A percentile compares a stretch with the other conserved stretches of the same genome.
Conservation (phyloP, 148 eudicot species). For the Rheum nobile region DNA sequence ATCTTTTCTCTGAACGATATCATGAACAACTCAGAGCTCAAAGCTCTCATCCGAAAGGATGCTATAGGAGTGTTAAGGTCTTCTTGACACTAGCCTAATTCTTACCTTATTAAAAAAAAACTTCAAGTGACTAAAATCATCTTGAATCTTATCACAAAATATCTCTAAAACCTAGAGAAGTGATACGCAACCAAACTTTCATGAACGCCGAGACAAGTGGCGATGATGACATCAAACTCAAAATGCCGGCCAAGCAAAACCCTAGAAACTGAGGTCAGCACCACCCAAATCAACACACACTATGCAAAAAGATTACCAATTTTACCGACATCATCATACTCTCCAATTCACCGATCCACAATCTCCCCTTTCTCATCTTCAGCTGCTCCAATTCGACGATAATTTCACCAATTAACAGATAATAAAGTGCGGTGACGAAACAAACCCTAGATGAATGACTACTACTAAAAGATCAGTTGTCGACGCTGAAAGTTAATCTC, state of each 20-base stretch:
- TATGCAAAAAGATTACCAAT: slow-evolving; percentile 15
- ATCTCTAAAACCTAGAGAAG: slow-evolving; percentile 20
- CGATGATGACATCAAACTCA: slow-evolving; percentile 56
- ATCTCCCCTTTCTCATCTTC: slow-evolving; percentile 16
- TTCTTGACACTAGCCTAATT: no score
- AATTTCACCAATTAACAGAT: slow-evolving; percentile 19
- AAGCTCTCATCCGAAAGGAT: no score
- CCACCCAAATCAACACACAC: slow-evolving; percentile 35
- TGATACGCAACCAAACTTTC: slow-evolving; percentile 38
- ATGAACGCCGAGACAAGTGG: slow-evolving; percentile 47
- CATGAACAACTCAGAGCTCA: no score
- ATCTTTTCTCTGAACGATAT: no score
- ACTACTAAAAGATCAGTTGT: slow-evolving; percentile 80
- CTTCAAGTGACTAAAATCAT: background rate
- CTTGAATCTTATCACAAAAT: background rate
- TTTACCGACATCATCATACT: slow-evolving; percentile 11
- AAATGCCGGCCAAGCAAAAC: slow-evolving; percentile 78
- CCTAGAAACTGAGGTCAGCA: slow-evolving; percentile 48
- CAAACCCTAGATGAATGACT: slow-evolving; percentile 69
- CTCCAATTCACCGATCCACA: slow-evolving; percentile 21
- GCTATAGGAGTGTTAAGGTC: no score
- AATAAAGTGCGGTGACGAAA: slow-evolving; percentile 38
- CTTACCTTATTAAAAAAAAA: no score
- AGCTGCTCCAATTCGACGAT: slow-evolving; percentile 19
- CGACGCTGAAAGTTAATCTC: slow-evolving; percentile 55